These are phyloP conservation scores for Pleurotus giganteus DNA, from an alignment of 768 basidiomycete genomes.

Conservation along the genomic window DNA sequence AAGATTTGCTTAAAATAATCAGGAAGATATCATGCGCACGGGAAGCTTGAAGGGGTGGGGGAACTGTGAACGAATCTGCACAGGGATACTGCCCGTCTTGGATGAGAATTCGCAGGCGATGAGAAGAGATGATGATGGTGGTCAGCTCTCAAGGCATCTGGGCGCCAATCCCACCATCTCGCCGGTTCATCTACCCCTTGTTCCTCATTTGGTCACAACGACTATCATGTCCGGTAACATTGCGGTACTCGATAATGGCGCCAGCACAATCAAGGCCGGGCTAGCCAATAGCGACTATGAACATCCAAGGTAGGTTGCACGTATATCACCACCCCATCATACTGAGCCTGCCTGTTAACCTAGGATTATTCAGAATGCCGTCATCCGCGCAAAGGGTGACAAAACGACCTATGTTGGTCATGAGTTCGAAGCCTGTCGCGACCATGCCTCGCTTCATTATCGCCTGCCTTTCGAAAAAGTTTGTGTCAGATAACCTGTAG, in stretches of 20 bases:
- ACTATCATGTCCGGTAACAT: constrained; percentile 25
- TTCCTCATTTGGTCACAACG: constrained; percentile 5
- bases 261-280: constrained; percentile 76
- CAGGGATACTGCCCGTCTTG: constrained; percentile 1
- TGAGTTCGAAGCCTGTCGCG: constrained; percentile 72
- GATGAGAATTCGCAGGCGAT: neutral
- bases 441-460: constrained; percentile 80
- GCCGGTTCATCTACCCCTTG: constrained; percentile 1
- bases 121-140: neutral
- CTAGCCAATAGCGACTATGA: constrained; percentile 32
- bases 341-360: constrained; percentile 6
- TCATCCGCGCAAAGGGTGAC: constrained; percentile 83
- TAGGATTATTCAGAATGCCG: constrained; percentile 78
- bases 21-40: constrained; percentile 8
- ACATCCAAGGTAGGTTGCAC: constrained; percentile 28
- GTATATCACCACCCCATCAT: neutral
- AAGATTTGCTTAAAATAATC: neutral
- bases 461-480: constrained; percentile 90
- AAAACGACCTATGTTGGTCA: constrained; percentile 83
- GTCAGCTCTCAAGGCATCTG: neutral
- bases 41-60: neutral
- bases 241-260: constrained; percentile 87
- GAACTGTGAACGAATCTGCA: neutral
- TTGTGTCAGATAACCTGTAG: constrained; percentile 18
- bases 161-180: neutral